Conservation (phyloP, 768 basidiomycete genomes). For the Russula dissimulans region DNA sequence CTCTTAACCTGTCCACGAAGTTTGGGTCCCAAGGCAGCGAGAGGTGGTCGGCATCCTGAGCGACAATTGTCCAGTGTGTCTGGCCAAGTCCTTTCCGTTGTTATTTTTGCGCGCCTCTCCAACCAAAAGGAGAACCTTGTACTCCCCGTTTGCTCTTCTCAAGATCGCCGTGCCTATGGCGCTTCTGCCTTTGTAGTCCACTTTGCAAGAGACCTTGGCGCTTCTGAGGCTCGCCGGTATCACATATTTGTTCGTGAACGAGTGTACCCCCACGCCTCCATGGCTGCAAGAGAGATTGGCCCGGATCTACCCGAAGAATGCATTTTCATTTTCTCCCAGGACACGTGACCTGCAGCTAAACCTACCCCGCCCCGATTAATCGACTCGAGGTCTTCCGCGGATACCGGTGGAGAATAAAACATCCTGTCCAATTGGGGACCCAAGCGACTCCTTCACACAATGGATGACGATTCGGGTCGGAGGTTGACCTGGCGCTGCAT, state of each 20-base stretch:
- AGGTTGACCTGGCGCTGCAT: slow-evolving; percentile 16
- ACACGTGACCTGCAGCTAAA: slow-evolving; percentile 32
- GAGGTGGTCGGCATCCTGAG: slow-evolving; percentile 64
- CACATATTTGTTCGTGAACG: slow-evolving; percentile 47
- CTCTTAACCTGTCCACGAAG: slow-evolving; percentile 28
- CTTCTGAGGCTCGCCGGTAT: slow-evolving; percentile 38
- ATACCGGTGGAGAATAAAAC: slow-evolving; percentile 20
- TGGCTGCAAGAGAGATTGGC: slow-evolving; percentile 29
- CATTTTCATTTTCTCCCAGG: slow-evolving; percentile 46
- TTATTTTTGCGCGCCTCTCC: background rate
- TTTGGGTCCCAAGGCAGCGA: slow-evolving; percentile 29
- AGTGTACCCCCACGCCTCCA: slow-evolving; percentile 34
- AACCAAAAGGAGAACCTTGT: slow-evolving; percentile 43
- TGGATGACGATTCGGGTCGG: background rate
- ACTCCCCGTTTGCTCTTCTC: slow-evolving; percentile 40
- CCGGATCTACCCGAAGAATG: slow-evolving; percentile 27
- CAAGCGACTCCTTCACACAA: background rate
- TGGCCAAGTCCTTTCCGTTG: background rate
- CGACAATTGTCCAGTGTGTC: slow-evolving; percentile 56
- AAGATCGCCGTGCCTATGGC: slow-evolving; percentile 43
- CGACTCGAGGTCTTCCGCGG: slow-evolving; percentile 31
- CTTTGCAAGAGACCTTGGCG: slow-evolving; percentile 47
- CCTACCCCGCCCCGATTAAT: slow-evolving; percentile 37
- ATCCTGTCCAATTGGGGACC: no score
- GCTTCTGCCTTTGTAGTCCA: slow-evolving; percentile 45